phyloP scores from a whole-genome alignment of 768 basidiomycete genomes.

The Gyrodon lividus region DNA sequence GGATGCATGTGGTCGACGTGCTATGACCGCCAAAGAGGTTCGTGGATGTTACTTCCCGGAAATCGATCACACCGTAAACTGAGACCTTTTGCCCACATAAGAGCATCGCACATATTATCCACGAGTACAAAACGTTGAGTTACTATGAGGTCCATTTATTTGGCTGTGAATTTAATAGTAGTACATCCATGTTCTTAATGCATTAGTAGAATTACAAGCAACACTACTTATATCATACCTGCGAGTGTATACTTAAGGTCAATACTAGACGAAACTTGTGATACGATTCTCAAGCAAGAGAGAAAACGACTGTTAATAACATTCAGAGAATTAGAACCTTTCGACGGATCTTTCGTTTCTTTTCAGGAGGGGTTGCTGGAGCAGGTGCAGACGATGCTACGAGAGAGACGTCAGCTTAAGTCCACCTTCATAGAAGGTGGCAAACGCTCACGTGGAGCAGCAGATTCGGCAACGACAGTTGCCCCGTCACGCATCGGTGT shows the following conservation, averaged over 20 bases:
- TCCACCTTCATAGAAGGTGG: not conserved
- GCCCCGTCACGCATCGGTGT: slow-evolving; percentile 1
- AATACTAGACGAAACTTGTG: not conserved
- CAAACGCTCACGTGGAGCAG: slow-evolving; percentile 14
- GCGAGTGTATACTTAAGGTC: slow-evolving; percentile 11
- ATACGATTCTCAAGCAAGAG: not conserved
- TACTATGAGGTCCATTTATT: slow-evolving; percentile 4
- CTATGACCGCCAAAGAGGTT: not conserved
- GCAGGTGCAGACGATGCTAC: slow-evolving; percentile 5
- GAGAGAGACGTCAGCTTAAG: slow-evolving; percentile 7
- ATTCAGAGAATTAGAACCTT: slow-evolving; percentile 29
- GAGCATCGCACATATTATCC: not conserved
- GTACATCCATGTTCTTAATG: slow-evolving; percentile 14
- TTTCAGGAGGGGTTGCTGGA: slow-evolving; percentile 15
- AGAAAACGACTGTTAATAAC: slow-evolving; percentile 1
- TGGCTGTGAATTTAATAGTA: slow-evolving; percentile 1
- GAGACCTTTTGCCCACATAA: not conserved
- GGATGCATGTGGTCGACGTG: slow-evolving; percentile 2
- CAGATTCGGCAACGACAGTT: not conserved
- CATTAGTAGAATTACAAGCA: slow-evolving; percentile 17
- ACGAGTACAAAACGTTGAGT: slow-evolving; percentile 9
- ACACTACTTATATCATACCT: slow-evolving; percentile 22
- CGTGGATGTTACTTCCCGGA: not conserved
- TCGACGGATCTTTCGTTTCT: slow-evolving; percentile 33
- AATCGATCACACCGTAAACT: not conserved